phyloP scores from a whole-genome alignment of 1,284 basidiomycete species.

The Laetiporus sulphureus region DNA sequence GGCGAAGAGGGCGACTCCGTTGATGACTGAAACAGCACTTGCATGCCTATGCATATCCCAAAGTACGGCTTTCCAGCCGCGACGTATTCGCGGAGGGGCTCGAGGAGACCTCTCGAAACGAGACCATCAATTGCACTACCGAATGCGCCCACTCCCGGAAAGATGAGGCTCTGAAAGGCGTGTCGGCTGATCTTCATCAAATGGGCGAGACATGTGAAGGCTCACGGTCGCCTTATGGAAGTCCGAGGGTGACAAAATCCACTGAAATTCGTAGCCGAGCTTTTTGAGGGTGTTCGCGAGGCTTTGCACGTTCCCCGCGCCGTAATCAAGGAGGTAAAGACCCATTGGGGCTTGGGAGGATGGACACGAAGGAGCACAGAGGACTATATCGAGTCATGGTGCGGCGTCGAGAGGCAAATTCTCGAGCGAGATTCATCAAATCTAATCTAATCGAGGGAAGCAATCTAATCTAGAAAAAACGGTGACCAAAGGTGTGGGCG shows the following conservation, averaged over 20 bases:
- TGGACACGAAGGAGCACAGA: no score
- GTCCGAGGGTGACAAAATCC: constrained; percentile 84
- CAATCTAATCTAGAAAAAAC: no score
- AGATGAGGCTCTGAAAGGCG: constrained; percentile 77
- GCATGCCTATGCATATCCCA: constrained; percentile 98
- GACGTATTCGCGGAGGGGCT: constrained; percentile 83
- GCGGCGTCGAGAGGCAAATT: neutral
- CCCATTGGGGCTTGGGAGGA: constrained; percentile 40
- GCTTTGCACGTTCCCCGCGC: constrained; percentile 91
- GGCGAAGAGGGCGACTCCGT: constrained; percentile 55
- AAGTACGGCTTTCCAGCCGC: constrained; percentile 90
- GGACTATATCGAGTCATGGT: no score
- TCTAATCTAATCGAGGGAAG: constrained; percentile 19
- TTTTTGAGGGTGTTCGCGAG: constrained; percentile 89
- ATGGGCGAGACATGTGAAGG: constrained; percentile 17
- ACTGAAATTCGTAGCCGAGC: constrained; percentile 86
- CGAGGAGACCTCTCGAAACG: constrained; percentile 64
- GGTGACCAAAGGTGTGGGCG: no score
- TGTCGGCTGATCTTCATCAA: constrained; percentile 13
- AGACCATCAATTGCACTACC: constrained; percentile 84
- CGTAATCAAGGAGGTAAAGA: constrained; percentile 92
- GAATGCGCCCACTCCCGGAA: constrained; percentile 98
- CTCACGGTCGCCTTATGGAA: constrained; percentile 87
- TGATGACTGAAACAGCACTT: constrained; percentile 88
- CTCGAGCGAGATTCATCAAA: neutral